These are phyloP conservation scores for Trichoderma hamatum DNA, from an alignment of 2,329 filamentous ascomycete species.

Conservation along the genomic window DNA sequence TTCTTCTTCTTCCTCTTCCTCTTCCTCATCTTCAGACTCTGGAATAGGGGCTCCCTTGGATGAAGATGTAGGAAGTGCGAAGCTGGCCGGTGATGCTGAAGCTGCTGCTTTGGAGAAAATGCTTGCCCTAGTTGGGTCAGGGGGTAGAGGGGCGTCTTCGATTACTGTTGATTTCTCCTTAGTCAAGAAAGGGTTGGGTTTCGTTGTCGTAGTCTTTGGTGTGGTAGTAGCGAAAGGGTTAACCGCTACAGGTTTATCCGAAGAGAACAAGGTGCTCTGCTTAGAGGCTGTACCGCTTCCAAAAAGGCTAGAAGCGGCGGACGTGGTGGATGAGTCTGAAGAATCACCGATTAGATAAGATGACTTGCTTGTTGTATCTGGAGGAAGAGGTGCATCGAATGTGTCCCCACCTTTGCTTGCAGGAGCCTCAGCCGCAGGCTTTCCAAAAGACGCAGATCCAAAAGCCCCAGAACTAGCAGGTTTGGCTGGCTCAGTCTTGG, in stretches of 20 bases:
- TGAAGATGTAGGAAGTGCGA: constrained; percentile 38
- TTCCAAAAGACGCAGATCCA: constrained; percentile 33
- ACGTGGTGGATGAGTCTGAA: constrained; percentile 55
- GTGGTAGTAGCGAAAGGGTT: constrained; percentile 21
- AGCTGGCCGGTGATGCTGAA: constrained; percentile 47
- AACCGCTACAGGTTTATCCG: constrained; percentile 30
- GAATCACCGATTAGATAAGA: constrained; percentile 54
- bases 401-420: constrained; percentile 44
- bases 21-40: constrained; percentile 46
- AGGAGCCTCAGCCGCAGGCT: constrained; percentile 35
- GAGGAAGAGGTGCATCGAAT: constrained; percentile 53
- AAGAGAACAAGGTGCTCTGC: constrained; percentile 46
- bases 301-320: constrained; percentile 39
- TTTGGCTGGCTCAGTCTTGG: constrained; percentile 31
- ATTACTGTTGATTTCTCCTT: constrained; percentile 29
- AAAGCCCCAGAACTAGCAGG: constrained; percentile 32
- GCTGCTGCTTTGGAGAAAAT: constrained; percentile 39
- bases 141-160: constrained; percentile 47
- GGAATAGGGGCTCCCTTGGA: constrained; percentile 44
- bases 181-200: background rate
- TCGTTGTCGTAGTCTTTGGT: constrained; percentile 13
- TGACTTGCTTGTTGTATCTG: constrained; percentile 58
- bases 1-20: background rate
- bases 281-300: constrained; percentile 36
- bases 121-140: constrained; percentile 43